phyloP scores from a whole-genome alignment of 2,329 filamentous ascomycete genomes.

The Fusarium bactridioides region DNA sequence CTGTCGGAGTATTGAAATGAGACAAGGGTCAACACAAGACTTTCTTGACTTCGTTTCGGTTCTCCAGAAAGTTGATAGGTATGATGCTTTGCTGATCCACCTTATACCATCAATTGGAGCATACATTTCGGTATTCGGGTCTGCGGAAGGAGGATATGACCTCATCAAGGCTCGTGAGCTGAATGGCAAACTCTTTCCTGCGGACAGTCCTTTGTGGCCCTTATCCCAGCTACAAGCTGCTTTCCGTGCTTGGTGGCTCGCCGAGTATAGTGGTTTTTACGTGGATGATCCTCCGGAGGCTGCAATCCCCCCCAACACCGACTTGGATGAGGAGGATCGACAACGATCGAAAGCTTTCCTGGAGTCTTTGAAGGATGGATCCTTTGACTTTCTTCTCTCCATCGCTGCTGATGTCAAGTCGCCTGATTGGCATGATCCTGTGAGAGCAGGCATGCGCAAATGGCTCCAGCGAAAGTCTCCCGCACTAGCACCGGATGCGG shows the following conservation, averaged over 20 bases:
- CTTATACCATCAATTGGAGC: slow-evolving; percentile 81
- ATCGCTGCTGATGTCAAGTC: slow-evolving; percentile 82
- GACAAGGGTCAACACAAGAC: slow-evolving; percentile 74
- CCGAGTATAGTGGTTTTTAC: slow-evolving; percentile 92
- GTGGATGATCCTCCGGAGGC: slow-evolving; percentile 73
- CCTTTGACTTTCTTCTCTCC: slow-evolving; percentile 89
- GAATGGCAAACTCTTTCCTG: slow-evolving; percentile 71
- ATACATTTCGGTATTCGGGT: slow-evolving; percentile 80
- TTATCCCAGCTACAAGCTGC: slow-evolving; percentile 81
- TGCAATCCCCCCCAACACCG: slow-evolving; percentile 64
- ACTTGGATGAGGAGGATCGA: slow-evolving; percentile 74
- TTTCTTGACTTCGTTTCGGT: slow-evolving; percentile 75
- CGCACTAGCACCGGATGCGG: slow-evolving; percentile 70
- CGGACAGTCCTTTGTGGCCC: slow-evolving; percentile 75
- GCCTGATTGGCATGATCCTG: slow-evolving; percentile 87
- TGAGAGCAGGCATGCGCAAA: slow-evolving; percentile 80
- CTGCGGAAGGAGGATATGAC: slow-evolving; percentile 73
- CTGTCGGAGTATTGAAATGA: slow-evolving; percentile 78
- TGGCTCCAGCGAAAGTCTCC: slow-evolving; percentile 85
- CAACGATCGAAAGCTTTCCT: slow-evolving; percentile 77
- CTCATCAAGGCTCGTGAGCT: slow-evolving; percentile 75
- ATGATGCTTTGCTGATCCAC: slow-evolving; percentile 79
- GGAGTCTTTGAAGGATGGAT: slow-evolving; percentile 83
- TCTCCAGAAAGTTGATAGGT: slow-evolving; percentile 76
- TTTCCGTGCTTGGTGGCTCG: slow-evolving; percentile 84